phyloP scores from a whole-genome alignment of 1,284 basidiomycete species.

The Puccinia polysora region DNA sequence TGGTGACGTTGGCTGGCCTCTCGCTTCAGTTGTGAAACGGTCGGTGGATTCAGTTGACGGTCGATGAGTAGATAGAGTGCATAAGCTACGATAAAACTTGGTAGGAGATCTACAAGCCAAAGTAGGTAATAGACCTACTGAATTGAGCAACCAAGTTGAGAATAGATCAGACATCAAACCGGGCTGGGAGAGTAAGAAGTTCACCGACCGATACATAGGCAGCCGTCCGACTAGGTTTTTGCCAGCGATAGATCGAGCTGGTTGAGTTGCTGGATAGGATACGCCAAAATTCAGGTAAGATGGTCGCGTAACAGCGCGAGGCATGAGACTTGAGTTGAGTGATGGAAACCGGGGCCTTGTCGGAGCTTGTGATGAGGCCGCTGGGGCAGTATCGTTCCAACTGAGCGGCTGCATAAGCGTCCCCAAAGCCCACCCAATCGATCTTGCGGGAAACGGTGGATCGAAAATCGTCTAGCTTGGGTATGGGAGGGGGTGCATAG shows the following conservation, averaged over 20 bases:
- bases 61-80: conserved; percentile 30
- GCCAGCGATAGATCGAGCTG: conserved; percentile 38
- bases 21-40: conserved; percentile 28
- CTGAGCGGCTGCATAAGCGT: conserved; percentile 16
- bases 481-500: background rate
- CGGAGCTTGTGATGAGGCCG: conserved; percentile 16
- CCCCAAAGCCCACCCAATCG: conserved; percentile 30
- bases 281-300: conserved; percentile 30
- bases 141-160: too few species aligned
- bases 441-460: background rate
- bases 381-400: conserved; percentile 27
- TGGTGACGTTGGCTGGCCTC: conserved; percentile 29
- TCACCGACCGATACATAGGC: conserved; percentile 29
- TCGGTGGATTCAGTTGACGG: conserved; percentile 29
- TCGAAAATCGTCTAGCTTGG: conserved; percentile 24
- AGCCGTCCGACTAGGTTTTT: conserved; percentile 13
- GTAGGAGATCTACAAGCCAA: conserved; percentile 40
- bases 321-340: conserved; percentile 23
- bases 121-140: conserved; percentile 34
- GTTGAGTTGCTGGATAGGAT: conserved; percentile 2
- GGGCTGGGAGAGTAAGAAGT: background rate
- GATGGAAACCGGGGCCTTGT: conserved; percentile 1
- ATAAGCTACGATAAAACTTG: conserved; percentile 32
- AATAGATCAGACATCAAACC: background rate
- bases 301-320: conserved; percentile 22